Conservation (phyloP, 2,329 filamentous ascomycete species). For the Periconia sp. region DNA sequence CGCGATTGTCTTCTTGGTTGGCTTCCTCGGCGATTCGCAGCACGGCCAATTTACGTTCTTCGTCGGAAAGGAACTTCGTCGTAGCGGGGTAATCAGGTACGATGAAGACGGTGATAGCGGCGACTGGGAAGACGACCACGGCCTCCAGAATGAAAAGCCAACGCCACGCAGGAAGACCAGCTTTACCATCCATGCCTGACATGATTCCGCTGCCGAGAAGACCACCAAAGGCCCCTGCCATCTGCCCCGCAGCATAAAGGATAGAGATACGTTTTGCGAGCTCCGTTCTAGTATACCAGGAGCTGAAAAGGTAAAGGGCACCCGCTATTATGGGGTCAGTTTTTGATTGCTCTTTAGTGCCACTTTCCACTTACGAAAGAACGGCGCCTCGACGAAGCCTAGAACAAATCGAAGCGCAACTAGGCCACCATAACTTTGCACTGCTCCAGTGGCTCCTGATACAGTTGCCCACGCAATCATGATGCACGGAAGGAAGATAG, state of each 20-base stretch:
- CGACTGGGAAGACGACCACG: constrained; percentile 14
- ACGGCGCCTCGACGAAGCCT: constrained; percentile 18
- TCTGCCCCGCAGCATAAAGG: constrained; percentile 52
- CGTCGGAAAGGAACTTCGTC: constrained; percentile 50
- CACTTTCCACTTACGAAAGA: constrained; percentile 19
- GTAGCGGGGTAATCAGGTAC: constrained; percentile 57
- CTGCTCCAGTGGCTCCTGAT: constrained; percentile 50
- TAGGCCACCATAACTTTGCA: constrained; percentile 47
- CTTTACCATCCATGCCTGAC: constrained; percentile 50
- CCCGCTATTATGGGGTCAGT: constrained; percentile 37
- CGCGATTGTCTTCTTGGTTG: constrained; percentile 9
- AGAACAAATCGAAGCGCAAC: constrained; percentile 49
- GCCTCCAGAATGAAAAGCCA: constrained; percentile 27
- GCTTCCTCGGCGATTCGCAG: constrained; percentile 13
- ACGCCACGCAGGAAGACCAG: constrained; percentile 37
- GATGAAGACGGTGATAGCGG: constrained; percentile 47
- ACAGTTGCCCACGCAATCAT: constrained; percentile 50
- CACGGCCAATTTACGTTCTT: constrained; percentile 40
- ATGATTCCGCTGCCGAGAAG: constrained; percentile 61
- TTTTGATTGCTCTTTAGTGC: constrained; percentile 15
- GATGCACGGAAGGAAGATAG: constrained; percentile 56
- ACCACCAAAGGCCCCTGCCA: constrained; percentile 58
- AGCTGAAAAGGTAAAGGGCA: constrained; percentile 49
- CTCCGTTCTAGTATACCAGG: constrained; percentile 63
- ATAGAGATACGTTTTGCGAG: constrained; percentile 65